These are phyloP conservation scores for Backusella australiensis DNA, from an alignment of 192 early-diverging fungal genomes.

Conservation along the genomic window DNA sequence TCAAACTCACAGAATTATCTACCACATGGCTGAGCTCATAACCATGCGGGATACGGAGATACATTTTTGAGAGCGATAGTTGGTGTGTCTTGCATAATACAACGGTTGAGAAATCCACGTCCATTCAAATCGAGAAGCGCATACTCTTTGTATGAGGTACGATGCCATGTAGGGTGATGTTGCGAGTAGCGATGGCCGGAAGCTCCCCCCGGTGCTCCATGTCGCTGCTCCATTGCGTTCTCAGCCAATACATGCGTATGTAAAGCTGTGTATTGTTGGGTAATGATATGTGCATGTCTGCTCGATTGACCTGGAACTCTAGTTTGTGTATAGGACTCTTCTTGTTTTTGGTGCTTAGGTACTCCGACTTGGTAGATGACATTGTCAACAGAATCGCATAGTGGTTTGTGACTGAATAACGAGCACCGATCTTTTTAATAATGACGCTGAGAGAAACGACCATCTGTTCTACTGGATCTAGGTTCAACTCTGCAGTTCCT, in stretches of 20 bases:
- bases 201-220: not conserved
- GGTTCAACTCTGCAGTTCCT: not conserved
- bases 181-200: not conserved
- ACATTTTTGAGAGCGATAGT: too few relatives aligned
- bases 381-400: conserved; percentile 8
- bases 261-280: conserved; percentile 23
- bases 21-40: too few relatives aligned
- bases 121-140: too few relatives aligned
- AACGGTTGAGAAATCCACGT: too few relatives aligned
- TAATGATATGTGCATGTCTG: not conserved
- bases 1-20: too few relatives aligned
- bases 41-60: too few relatives aligned
- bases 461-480: not conserved
- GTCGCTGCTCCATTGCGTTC: conserved; percentile 2
- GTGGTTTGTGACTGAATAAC: conserved; percentile 16
- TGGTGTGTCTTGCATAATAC: too few relatives aligned
- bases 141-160: too few relatives aligned
- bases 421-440: conserved; percentile 16
- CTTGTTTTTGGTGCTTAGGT: too few relatives aligned
- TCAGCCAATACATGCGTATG: conserved; percentile 22
- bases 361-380: not conserved
- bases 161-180: too few relatives aligned
- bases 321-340: too few relatives aligned
- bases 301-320: too few relatives aligned
- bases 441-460: not conserved